Percentiles rank a stretch among this genome's conserved stretches.
phyloP scores from a whole-genome alignment of 306 rosid genomes.

The Carpinus viminea region DNA sequence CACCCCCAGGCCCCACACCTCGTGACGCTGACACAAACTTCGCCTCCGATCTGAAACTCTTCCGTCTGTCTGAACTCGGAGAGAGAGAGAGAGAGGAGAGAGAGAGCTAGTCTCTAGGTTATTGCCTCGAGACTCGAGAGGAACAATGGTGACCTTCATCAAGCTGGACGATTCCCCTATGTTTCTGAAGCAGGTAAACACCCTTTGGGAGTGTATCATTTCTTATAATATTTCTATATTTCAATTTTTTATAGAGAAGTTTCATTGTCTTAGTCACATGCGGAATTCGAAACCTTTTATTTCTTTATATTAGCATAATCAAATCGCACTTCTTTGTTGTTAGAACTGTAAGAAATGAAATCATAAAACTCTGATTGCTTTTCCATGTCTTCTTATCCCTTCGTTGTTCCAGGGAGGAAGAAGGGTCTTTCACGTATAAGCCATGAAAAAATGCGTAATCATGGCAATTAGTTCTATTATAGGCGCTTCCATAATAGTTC shows the following conservation, averaged over 20 bases:
- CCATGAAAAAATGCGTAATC: no score
- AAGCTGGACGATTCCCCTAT: constrained; percentile 97
- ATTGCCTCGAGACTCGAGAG: not conserved
- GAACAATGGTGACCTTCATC: constrained; percentile 74
- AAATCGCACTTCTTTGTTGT: not conserved
- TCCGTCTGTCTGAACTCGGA: not conserved
- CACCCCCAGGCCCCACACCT: not conserved
- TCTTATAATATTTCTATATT: not conserved
- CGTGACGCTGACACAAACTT: not conserved
- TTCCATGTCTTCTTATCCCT: no score
- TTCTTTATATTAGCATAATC: not conserved
- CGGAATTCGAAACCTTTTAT: not conserved
- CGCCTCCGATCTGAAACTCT: not conserved
- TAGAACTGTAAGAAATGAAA: not conserved
- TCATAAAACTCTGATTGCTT: no score
- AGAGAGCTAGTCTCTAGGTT: not conserved
- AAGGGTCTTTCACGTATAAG: no score
- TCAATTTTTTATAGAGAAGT: not conserved
- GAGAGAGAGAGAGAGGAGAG: not conserved
- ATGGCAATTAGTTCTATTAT: no score
- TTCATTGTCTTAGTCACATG: not conserved
- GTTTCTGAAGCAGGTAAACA: constrained; percentile 86
- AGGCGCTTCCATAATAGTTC: not conserved
- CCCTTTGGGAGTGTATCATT: not conserved
- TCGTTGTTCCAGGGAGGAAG: no score